Base-by-base conservation (phyloP, 768 basidiomycete species). In the Leucogyrophana mollusca region DNA sequence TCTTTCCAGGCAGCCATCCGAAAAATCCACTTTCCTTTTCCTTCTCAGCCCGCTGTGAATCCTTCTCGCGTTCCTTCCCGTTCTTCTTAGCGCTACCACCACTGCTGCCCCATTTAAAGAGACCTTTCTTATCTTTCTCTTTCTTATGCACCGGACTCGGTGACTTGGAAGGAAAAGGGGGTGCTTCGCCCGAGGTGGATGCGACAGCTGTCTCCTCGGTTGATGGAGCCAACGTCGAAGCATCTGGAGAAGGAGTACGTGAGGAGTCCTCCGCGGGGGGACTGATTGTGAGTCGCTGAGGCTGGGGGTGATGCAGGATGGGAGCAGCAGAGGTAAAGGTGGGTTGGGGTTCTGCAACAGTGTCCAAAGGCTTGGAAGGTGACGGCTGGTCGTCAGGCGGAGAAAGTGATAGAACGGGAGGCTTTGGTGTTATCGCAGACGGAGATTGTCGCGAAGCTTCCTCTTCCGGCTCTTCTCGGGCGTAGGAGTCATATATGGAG, bases 1-100 rank as follows among this genome's bases (percentile, higher is more conserved):
- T 92, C 63, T 79, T 83, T 18, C 91, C 84, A 62, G 97, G 97
- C 3, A 97, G 73, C 9, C 90, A 91, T 2, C 93, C 92, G 54
- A 98, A 92, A 73, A 97, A 96, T 2, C 92, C 77, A 16, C 80
- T 69, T n/a, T 88, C 85, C 53, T 76, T 74, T 50, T 74, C 75
- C 58, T 79, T 80, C 54, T 85, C 78, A 35, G 73, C 41, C 17
- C 64, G 59, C 40, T 63, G 66, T 14, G 42, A 72, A 51, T 79
- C 76, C 61, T 76, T 78, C 56, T 79, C 76, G 42, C 60, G 70
- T 51, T 71, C 69, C 46, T 67, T 72, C 55, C 61, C 76, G 67
- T 59, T 66, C 56, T 82, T 86, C 69, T 84, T 87, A 40, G 71
- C 68, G 30, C 69, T 68, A 61, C 86, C 87, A 51, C 87, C 83